Conservation (phyloP, 495 filamentous ascomycete species). For the Aspergillus carlsbadensis region DNA sequence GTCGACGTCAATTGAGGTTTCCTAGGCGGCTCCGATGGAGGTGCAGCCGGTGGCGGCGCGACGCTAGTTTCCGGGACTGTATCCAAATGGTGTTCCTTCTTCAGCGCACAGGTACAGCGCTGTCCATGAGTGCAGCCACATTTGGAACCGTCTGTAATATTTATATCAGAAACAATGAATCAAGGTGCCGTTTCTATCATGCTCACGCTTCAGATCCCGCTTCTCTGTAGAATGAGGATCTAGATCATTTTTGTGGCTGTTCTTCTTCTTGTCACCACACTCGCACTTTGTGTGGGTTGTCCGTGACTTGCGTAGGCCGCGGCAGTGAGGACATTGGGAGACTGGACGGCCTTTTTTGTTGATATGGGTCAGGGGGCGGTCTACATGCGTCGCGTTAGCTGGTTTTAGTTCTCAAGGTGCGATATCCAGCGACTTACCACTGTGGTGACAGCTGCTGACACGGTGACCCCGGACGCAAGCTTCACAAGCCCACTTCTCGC, state of each 20-base stretch:
- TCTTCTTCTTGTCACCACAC: slow-evolving; percentile 82
- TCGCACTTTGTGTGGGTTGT: slow-evolving; percentile 96
- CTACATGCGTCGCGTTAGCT: slow-evolving; percentile 44
- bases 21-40: slow-evolving; percentile 49
- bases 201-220: slow-evolving; percentile 62
- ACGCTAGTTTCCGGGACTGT: slow-evolving; percentile 63
- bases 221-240: slow-evolving; percentile 59
- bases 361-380: slow-evolving; percentile 91
- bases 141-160: slow-evolving; percentile 57
- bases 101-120: slow-evolving; percentile 88
- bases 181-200: slow-evolving; percentile 35
- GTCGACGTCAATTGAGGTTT: slow-evolving; percentile 76
- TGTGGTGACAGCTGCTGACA: slow-evolving; percentile 91
- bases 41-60: slow-evolving; percentile 38
- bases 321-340: slow-evolving; percentile 97
- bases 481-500: slow-evolving; percentile 90
- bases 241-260: slow-evolving; percentile 60
- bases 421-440: slow-evolving; percentile 62
- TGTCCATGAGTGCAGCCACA: slow-evolving; percentile 91
- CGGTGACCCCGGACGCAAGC: slow-evolving; percentile 92
- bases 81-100: slow-evolving; percentile 82
- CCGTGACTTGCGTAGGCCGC: slow-evolving; percentile 94
- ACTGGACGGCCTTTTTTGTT: slow-evolving; percentile 98
- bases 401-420: slow-evolving; percentile 20
- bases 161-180: slow-evolving; percentile 38